phyloP scores from a whole-genome alignment of 2,329 filamentous ascomycete genomes.

The Alternaria brassicae region DNA sequence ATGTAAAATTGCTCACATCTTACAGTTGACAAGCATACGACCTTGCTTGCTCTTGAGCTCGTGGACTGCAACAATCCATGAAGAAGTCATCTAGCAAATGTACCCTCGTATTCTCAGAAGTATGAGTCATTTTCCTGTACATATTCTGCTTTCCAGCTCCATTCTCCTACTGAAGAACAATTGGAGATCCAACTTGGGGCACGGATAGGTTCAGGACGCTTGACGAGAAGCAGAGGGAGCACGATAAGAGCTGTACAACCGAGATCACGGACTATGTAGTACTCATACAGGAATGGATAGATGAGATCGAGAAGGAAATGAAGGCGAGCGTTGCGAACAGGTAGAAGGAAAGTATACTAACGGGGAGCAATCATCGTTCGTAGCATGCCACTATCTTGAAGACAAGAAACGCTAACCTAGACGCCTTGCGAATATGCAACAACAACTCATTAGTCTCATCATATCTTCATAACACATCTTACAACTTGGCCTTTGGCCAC shows the following conservation, averaged over 20 bases:
- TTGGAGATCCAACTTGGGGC: neutral
- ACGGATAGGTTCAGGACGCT: neutral
- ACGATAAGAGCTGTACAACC: neutral
- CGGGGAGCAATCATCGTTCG: neutral
- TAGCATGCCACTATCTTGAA: neutral
- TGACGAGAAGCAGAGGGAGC: neutral
- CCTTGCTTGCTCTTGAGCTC: neutral
- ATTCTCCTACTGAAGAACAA: no score
- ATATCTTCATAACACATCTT: neutral
- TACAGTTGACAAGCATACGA: neutral
- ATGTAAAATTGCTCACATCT: neutral
- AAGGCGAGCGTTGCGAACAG: neutral
- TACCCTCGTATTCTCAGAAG: neutral
- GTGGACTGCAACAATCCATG: neutral
- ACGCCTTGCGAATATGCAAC: constrained; percentile 14
- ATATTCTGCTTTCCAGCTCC: neutral
- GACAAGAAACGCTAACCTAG: neutral
- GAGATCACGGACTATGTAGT: neutral
- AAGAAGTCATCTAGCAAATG: no score
- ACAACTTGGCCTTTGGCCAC: constrained; percentile 43
- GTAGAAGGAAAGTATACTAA: neutral
- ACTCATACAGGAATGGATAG: neutral
- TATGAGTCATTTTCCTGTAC: neutral
- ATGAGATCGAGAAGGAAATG: neutral
- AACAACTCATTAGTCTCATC: constrained; percentile 6